These are phyloP conservation scores for Teratosphaeria destructans DNA, from an alignment of 2,329 filamentous ascomycete genomes.

Conservation along the genomic window DNA sequence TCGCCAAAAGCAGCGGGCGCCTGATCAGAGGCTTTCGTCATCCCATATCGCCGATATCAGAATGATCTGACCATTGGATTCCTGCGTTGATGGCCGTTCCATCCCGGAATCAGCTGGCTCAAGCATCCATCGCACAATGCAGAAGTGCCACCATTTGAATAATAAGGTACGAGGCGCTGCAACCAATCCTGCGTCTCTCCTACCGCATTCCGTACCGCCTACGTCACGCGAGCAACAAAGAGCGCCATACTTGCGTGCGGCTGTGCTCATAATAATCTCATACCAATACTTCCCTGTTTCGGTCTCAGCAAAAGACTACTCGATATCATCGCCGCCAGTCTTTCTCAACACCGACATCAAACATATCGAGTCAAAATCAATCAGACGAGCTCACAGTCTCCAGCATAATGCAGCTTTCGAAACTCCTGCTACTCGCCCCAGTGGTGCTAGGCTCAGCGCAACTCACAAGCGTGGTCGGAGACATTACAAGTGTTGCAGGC, in stretches of 20 bases:
- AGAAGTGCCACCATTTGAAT: background rate
- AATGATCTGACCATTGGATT: too few species aligned
- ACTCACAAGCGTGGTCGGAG: slow-evolving; percentile 2
- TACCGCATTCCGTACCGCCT: background rate
- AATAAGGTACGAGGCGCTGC: background rate
- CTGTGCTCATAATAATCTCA: background rate
- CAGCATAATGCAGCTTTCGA: slow-evolving; percentile 13
- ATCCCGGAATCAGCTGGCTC: too few species aligned
- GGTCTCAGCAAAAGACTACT: background rate
- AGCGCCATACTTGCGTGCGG: background rate
- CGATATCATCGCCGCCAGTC: background rate
- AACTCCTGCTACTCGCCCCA: slow-evolving; percentile 12
- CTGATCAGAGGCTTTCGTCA: background rate
- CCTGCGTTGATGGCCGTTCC: too few species aligned
- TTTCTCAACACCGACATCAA: background rate
- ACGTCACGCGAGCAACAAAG: background rate
- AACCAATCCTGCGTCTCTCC: background rate
- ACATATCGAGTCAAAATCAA: background rate
- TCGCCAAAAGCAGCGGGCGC: too few species aligned
- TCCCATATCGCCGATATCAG: background rate
- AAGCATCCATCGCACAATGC: background rate
- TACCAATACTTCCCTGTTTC: background rate
- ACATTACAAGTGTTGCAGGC: slow-evolving; percentile 3
- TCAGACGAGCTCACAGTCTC: background rate
- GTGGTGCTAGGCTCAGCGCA: slow-evolving; percentile 12